Conservation (phyloP, 257 asterid species). For the Craterostigma plantagineum region DNA sequence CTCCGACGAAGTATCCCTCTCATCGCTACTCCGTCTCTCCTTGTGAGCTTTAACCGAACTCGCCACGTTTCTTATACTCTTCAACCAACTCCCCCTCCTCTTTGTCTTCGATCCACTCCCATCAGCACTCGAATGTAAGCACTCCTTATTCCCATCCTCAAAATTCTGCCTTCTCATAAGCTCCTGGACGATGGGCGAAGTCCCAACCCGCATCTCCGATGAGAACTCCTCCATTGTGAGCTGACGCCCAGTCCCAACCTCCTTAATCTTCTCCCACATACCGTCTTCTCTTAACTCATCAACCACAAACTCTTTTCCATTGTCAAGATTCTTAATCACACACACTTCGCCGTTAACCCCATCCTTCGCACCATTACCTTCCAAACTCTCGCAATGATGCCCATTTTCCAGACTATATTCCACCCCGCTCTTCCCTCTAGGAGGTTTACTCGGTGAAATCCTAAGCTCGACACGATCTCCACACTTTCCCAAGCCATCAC, state of each 20-base stretch:
- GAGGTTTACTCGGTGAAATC: conserved; percentile 26
- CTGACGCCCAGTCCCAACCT: conserved; percentile 84
- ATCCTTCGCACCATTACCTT: conserved; percentile 11
- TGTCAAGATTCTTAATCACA: conserved; percentile 76
- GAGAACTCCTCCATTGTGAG: conserved; percentile 74
- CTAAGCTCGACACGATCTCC: conserved; percentile 8
- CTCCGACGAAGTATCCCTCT: conserved; percentile 91
- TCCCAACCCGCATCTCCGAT: conserved; percentile 79
- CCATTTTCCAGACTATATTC: conserved; percentile 13
- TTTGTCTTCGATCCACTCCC: conserved; percentile 45
- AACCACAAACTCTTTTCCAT: conserved; percentile 92
- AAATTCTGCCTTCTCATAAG: conserved; percentile 91
- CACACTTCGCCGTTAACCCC: conserved; percentile 28
- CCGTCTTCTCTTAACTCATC: conserved; percentile 89
- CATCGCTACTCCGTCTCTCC: conserved; percentile 85
- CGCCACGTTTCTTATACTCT: conserved; percentile 58
- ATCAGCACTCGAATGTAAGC: conserved; percentile 27
- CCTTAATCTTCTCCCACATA: conserved; percentile 80
- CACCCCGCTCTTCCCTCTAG: conserved; percentile 17
- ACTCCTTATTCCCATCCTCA: conserved; percentile 58
- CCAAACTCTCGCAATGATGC: conserved; percentile 10
- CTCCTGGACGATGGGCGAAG: conserved; percentile 93
- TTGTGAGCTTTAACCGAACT: conserved; percentile 51
- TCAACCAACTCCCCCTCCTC: conserved; percentile 74
- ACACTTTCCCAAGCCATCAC: conserved; percentile 1